Base-by-base conservation (phyloP, 2,329 filamentous ascomycete genomes). In the Aspergillus sclerotialis region DNA sequence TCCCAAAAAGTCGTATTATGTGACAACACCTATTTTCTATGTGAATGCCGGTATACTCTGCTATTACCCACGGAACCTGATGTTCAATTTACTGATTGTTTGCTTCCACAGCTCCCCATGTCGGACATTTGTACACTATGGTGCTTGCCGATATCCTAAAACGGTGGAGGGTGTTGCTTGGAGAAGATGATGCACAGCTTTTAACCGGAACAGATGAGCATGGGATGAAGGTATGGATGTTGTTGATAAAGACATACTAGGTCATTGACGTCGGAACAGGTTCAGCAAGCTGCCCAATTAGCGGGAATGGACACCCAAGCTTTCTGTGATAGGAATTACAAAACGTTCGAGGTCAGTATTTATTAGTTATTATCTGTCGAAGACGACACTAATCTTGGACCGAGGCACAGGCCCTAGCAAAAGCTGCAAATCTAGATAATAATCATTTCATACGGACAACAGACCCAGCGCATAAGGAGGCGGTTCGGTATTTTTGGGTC, bases 1-100 rank as follows among this genome's bases (percentile, higher is more conserved):
- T 25, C 35, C 45, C 3, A 60, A 65, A 40, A 96, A 96, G 67
- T 88, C 90, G 7, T 95, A 82, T 68, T 98, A 96, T 69, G 73
- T 94, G 52, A 96, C 92, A 4, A 93, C 88, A 7, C 92, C 92
- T 2, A 98, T 98, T 38, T 98, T 96, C 69, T 98, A 98, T 63
- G 92, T 98, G 67, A 98, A 98, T 75, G 86, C 89, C 36, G 80
- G 86, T 89, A 30, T 19, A 18, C 7, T 28, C 7, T 18, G 11
- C 18, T 18, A 24, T 18, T 28, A 4, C 11, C n/a, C n/a, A n/a
- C 4, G 9, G 7, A 13, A 12, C 4, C 10, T 8, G 7, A 7
- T 4, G 12, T 15, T 18, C 36, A 30, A 35, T 23, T n/a, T 24
- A 32, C 31, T 32, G 7, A 31, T 2, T 32, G 5, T 38, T 8